Evolutionary conservation across 495 filamentous ascomycete genomes (phyloP).

Genomic region (Pseudomonodictys pantanalensis): DNA sequence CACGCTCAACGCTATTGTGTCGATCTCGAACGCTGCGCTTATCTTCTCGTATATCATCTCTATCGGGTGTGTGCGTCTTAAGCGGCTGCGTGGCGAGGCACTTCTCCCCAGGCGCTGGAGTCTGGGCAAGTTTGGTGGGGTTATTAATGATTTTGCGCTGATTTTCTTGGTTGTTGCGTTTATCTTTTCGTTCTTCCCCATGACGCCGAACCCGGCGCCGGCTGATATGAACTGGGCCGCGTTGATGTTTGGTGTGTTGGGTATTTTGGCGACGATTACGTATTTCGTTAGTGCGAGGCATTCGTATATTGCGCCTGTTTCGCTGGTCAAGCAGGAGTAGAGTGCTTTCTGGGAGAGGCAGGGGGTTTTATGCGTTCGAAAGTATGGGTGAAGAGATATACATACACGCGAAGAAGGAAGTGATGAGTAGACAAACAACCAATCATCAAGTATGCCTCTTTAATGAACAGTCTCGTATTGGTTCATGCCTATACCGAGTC

Average conservation of each 20-base stretch:
- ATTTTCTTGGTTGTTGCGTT: constrained; percentile 22
- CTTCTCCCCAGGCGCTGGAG: constrained; percentile 15
- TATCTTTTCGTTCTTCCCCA: constrained; percentile 27
- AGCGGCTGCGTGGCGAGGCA: constrained; percentile 13
- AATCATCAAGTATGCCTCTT: too few species aligned
- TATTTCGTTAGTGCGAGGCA: constrained; percentile 26
- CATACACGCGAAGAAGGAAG: too few species aligned
- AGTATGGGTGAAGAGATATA: too few species aligned
- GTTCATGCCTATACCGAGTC: too few species aligned
- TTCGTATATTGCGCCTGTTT: constrained; percentile 31
- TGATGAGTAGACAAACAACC: too few species aligned
- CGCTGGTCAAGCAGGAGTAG: constrained; percentile 26
- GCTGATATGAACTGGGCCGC: constrained; percentile 31
- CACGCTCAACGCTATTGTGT: constrained; percentile 55
- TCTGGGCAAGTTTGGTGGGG: constrained; percentile 3
- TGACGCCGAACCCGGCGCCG: constrained; percentile 6
- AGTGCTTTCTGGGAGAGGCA: constrained; percentile 6
- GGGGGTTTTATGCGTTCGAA: too few species aligned
- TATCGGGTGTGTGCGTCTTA: constrained; percentile 10
- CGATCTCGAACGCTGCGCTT: constrained; percentile 34
- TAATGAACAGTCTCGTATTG: too few species aligned
- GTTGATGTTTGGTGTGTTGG: constrained; percentile 27
- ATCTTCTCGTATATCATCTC: constrained; percentile 25
- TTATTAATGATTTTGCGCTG: constrained; percentile 28
- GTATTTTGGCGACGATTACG: constrained; percentile 11